These are phyloP conservation scores for Hevea brasiliensis DNA, from an alignment of 345 rosid species.

Conservation along the genomic window DNA sequence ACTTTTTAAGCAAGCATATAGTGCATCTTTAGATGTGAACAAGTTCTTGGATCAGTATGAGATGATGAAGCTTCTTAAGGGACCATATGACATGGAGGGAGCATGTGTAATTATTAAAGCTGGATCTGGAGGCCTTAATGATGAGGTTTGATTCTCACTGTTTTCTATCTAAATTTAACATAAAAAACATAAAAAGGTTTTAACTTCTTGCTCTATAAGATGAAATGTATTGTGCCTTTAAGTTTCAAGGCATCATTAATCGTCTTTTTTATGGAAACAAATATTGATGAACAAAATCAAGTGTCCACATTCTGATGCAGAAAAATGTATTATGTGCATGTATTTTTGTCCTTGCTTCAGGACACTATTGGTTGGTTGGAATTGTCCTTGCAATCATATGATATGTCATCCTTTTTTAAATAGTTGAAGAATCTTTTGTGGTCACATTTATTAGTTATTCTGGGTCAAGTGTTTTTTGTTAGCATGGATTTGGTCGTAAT, in stretches of 20 bases:
- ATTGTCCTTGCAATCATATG: background rate
- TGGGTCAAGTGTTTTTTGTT: background rate
- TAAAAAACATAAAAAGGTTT: background rate
- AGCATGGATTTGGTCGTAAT: background rate
- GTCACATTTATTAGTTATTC: background rate
- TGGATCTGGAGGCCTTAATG: constrained; percentile 41
- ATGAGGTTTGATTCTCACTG: constrained; percentile 42
- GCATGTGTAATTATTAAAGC: constrained; percentile 63
- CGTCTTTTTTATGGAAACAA: background rate
- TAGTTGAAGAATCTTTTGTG: background rate
- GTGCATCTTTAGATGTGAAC: constrained; percentile 58
- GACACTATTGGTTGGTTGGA: background rate
- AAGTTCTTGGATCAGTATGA: constrained; percentile 73
- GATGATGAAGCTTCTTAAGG: constrained; percentile 67
- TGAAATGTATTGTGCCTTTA: constrained; percentile 3
- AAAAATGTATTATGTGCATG: background rate
- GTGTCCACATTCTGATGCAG: background rate
- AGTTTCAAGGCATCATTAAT: background rate
- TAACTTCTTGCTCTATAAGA: background rate
- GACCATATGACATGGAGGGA: constrained; percentile 68
- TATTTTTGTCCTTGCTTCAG: background rate
- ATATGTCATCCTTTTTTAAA: background rate
- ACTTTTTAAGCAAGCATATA: constrained; percentile 73
- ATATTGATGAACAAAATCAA: background rate
- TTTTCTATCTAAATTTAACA: constrained; percentile 10